These are phyloP conservation scores for Pirum gemmata DNA, from an alignment of 78 protist species.

Conservation along the genomic window DNA sequence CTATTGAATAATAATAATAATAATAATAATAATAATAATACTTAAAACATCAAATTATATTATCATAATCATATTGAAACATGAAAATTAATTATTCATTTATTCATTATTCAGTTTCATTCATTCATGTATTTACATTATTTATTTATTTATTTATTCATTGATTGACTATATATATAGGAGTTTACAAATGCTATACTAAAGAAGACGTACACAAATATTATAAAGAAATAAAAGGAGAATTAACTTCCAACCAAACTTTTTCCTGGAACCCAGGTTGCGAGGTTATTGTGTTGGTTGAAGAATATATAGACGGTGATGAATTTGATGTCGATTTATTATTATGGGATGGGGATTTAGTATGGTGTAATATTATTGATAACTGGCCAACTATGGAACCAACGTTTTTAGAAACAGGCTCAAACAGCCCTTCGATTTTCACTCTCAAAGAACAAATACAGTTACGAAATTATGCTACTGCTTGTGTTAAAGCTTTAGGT, in stretches of 20 bases:
- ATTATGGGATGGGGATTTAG: slow-evolving; percentile 7
- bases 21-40: too few species aligned
- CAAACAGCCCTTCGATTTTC: not conserved
- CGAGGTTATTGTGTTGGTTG: slow-evolving; percentile 2
- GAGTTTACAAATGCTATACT: slow-evolving; percentile 33
- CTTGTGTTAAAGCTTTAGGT: slow-evolving; percentile 4
- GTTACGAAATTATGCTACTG: not conserved
- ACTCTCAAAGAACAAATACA: not conserved
- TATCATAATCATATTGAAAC: too few species aligned
- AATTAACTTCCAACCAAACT: not conserved
- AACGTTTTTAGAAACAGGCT: not conserved
- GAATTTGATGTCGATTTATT: slow-evolving; percentile 37
- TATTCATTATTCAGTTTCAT: too few species aligned
- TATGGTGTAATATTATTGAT: not conserved
- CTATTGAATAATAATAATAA: too few species aligned
- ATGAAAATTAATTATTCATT: too few species aligned
- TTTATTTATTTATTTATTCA: too few species aligned
- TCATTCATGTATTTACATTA: too few species aligned
- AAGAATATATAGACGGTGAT: slow-evolving; percentile 39
- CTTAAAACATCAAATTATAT: too few species aligned
- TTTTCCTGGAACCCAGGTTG: slow-evolving; percentile 32
- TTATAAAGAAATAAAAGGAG: too few species aligned
- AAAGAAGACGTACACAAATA: slow-evolving; percentile 10
- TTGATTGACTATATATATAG: too few species aligned
- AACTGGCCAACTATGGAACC: slow-evolving; percentile 6